Base-by-base conservation (phyloP, 2,329 filamentous ascomycete species). In the Phaeosphaeria sp. region DNA sequence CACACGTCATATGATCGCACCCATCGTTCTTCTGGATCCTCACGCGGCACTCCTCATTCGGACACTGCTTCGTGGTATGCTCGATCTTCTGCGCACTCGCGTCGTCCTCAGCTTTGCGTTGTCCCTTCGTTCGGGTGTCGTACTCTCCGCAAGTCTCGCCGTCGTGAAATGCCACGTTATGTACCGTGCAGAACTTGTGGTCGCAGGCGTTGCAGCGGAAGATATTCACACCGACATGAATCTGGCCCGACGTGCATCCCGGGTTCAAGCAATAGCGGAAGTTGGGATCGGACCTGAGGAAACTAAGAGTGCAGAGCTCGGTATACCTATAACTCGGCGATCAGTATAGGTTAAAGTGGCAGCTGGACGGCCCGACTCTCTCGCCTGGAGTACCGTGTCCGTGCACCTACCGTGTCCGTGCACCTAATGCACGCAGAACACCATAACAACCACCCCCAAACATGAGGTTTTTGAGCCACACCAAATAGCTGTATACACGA, bases 171-270 rank as follows among this genome's bases (percentile, higher is more conserved):
- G 61, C 27, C 1, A 60, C 53, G 33, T 72, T 63, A 52, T 78
- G 75, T 2, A 53, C 56, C 1, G 74, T 61, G 54, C 77, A 79
- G 46, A 74, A 67, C 33, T 68, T 64, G 54, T 69, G 74, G n/a
- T 63, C 57, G 63, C 77, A 79, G 2, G 52, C 48, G 3, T 36
- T 56, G 55, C 77, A 79, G 22, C 63, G 53, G 69, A 78, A 78
- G 21, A 81, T 81, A 0, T 82, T 79, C 6, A 79, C 78, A 2
- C 69, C 74, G 45, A 85, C 83, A 51, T 86, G 84, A 8, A 84
- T 76, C 57, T 86, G 83, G 0, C 84, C 83, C 2, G 75, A 80
- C 3, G 73, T 76, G 63, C 85, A 87, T 2, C 72, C 76, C 6
- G 27, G 30, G 18, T 13, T 22, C n/a, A n/a, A 9, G 21, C 22